Conservation (phyloP, 495 filamentous ascomycete genomes). For the Cudoniella acicularis region DNA sequence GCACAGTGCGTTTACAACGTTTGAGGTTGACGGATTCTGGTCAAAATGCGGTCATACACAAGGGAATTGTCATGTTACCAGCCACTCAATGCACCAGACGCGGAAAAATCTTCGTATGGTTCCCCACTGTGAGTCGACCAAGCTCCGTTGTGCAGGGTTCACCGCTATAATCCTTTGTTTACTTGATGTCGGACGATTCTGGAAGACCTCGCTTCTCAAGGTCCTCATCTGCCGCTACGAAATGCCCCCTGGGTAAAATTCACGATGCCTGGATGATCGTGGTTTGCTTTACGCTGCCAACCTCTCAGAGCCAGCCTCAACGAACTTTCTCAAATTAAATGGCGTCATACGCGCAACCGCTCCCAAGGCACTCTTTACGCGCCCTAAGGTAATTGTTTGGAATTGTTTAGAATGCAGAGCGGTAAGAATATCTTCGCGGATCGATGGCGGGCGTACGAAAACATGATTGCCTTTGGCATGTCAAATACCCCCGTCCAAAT, state of each 20-base stretch:
- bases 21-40: conserved; percentile 4
- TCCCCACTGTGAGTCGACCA: background rate
- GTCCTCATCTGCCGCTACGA: background rate
- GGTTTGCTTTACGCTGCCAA: conserved; percentile 1
- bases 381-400: background rate
- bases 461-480: too few relatives aligned
- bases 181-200: conserved; percentile 1
- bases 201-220: background rate
- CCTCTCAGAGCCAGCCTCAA: background rate
- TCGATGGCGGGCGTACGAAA: background rate
- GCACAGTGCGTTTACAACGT: background rate
- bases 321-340: background rate
- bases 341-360: conserved; percentile 9
- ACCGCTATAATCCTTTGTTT: conserved; percentile 10
- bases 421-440: background rate
- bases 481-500: conserved; percentile 17
- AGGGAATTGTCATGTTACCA: conserved; percentile 6
- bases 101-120: conserved; percentile 1
- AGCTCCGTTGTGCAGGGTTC: conserved; percentile 11
- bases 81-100: conserved; percentile 11
- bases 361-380: background rate
- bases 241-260: background rate
- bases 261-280: conserved; percentile 8
- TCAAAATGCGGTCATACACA: background rate
- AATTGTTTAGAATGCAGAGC: background rate